A percentile compares a stretch with the other conserved stretches of the same genome.
Conservation (phyloP, 2,329 filamentous ascomycete species). For the Geosmithia putterillii region DNA sequence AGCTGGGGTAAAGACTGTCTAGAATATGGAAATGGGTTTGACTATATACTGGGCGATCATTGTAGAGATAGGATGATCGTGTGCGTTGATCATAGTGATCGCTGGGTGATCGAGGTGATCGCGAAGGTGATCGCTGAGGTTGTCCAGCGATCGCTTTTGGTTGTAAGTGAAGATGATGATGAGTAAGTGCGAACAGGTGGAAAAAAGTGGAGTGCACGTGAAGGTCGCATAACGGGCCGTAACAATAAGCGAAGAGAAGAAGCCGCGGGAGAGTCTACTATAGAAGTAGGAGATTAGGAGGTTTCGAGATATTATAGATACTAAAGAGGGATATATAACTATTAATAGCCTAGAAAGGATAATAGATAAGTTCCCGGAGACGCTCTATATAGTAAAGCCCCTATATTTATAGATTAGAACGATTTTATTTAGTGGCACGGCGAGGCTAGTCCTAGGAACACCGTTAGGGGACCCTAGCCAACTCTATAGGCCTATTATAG, state of each 20-base stretch:
- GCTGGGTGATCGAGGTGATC: too few relatives aligned
- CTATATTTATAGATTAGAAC: neutral
- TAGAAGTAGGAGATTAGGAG: neutral
- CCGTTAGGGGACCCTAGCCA: neutral
- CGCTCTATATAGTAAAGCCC: neutral
- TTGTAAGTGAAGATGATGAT: too few relatives aligned
- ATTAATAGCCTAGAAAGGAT: neutral
- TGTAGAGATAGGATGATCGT: too few relatives aligned
- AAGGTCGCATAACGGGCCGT: too few relatives aligned
- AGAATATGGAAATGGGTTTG: too few relatives aligned
- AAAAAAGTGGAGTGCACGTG: constrained; percentile 1
- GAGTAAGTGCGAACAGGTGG: constrained; percentile 6
- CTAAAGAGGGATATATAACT: neutral
- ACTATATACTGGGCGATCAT: too few relatives aligned
- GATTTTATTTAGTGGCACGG: neutral
- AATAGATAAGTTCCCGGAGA: neutral
- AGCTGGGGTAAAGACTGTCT: too few relatives aligned
- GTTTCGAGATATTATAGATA: neutral
- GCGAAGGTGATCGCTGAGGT: too few relatives aligned
- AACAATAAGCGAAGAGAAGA: too few relatives aligned
- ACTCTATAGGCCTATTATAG: neutral
- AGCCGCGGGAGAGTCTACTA: neutral
- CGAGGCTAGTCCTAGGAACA: neutral
- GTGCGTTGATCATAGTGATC: too few relatives aligned
- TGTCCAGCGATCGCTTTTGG: too few relatives aligned